Conservation (phyloP, 1,284 basidiomycete genomes). For the Porogramme epimiltina region DNA sequence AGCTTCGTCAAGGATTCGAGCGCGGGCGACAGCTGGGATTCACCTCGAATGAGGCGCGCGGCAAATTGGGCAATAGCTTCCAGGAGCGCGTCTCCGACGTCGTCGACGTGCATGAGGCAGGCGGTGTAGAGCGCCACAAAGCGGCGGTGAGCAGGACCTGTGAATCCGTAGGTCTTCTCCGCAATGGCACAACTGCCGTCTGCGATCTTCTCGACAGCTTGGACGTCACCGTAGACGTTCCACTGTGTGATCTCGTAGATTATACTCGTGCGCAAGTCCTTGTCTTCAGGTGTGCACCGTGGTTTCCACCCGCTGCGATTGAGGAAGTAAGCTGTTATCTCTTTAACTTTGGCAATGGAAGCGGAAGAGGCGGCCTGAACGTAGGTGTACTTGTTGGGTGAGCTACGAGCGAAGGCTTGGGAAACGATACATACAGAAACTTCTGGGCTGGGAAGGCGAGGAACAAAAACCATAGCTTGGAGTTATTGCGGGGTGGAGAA, state of each 20-base stretch:
- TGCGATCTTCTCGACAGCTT: not conserved
- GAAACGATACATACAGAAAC: no score
- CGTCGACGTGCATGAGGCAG: slow-evolving; percentile 9
- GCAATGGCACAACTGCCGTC: slow-evolving; percentile 6
- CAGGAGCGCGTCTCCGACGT: not conserved
- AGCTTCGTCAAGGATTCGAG: slow-evolving; percentile 5
- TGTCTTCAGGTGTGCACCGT: no score
- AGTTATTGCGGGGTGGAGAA: no score
- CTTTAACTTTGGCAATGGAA: not conserved
- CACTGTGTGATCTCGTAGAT: not conserved
- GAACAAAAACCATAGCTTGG: no score
- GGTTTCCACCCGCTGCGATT: not conserved
- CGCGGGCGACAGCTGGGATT: slow-evolving; percentile 5
- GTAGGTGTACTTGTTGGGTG: no score
- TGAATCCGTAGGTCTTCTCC: slow-evolving; percentile 7
- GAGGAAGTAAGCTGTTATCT: not conserved
- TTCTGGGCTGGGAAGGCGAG: no score
- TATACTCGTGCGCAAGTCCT: not conserved
- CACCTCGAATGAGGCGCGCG: slow-evolving; percentile 2
- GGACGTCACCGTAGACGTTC: not conserved
- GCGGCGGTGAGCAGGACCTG: slow-evolving; percentile 2
- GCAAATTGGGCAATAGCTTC: slow-evolving; percentile 6
- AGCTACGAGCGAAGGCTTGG: no score
- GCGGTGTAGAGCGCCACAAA: slow-evolving; percentile 12
- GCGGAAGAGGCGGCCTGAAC: no score